phyloP scores from a whole-genome alignment of 1,284 basidiomycete species.

The Boletus nobilissimus region DNA sequence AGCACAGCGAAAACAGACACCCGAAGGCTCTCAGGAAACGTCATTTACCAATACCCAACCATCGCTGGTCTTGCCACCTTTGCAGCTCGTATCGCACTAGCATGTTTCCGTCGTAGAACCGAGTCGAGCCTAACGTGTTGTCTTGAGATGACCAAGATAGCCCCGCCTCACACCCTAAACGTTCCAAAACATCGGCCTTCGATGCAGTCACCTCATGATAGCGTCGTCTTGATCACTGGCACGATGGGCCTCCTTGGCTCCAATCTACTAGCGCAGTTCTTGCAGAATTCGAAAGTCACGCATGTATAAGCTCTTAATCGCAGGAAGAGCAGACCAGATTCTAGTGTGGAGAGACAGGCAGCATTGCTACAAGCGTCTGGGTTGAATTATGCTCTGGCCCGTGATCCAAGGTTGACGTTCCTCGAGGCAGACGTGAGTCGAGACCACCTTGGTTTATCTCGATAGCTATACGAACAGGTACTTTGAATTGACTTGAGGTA shows the following conservation, averaged over 20 bases:
- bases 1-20: conserved; percentile 30
- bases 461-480: conserved; percentile 29
- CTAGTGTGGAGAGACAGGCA: conserved; percentile 36
- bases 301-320: conserved; percentile 38
- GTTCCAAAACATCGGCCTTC: conserved; percentile 28
- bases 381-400: conserved; percentile 26
- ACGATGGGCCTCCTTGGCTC: conserved; percentile 43
- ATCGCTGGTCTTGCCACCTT: conserved; percentile 44
- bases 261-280: conserved; percentile 31
- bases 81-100: conserved; percentile 20
- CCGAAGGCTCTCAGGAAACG: conserved; percentile 35
- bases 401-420: conserved; percentile 28
- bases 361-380: conserved; percentile 42
- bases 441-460: conserved; percentile 22
- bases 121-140: conserved; percentile 28
- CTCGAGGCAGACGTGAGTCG: conserved; percentile 32
- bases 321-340: conserved; percentile 24
- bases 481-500: not conserved
- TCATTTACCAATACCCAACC: conserved; percentile 51
- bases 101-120: conserved; percentile 25
- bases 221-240: conserved; percentile 43
- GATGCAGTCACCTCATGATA: not conserved
- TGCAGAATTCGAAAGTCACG: conserved; percentile 22
- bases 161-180: conserved; percentile 6
- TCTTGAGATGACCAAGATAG: conserved; percentile 32